Conservation (phyloP, 495 filamentous ascomycete genomes). For the Xylona heveae region DNA sequence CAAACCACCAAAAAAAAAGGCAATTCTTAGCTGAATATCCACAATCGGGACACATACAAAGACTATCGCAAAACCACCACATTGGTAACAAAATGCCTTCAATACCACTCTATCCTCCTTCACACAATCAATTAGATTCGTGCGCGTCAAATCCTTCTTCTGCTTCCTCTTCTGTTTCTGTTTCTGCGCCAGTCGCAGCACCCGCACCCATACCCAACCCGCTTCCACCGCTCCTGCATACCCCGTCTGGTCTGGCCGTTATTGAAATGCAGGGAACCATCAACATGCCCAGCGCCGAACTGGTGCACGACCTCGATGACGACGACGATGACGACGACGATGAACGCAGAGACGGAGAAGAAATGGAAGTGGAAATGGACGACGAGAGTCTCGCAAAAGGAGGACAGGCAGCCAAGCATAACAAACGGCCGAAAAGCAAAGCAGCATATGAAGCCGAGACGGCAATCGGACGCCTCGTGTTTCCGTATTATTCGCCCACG, state of each 20-base stretch:
- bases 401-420: no score
- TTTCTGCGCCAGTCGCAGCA: neutral
- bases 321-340: constrained; percentile 9
- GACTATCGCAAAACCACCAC: no score
- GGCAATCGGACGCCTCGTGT: constrained; percentile 48
- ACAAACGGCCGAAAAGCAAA: neutral
- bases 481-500: constrained; percentile 42
- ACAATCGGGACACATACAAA: no score
- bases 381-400: no score
- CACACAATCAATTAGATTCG: no score
- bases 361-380: constrained; percentile 1
- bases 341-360: no score
- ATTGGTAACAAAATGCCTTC: no score
- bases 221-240: constrained; percentile 70
- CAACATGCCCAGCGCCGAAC: constrained; percentile 33
- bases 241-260: constrained; percentile 56
- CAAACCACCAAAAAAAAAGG: no score
- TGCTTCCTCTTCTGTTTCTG: neutral
- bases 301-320: constrained; percentile 6
- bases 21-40: no score
- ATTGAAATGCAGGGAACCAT: constrained; percentile 81
- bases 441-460: no score
- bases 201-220: constrained; percentile 24
- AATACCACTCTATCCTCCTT: no score
- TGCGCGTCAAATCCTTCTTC: neutral